A percentile compares a stretch with the other conserved stretches of the same genome.
Evolutionary conservation across 148 eudicot genomes (phyloP).

Genomic region (Camellia sinensis): DNA sequence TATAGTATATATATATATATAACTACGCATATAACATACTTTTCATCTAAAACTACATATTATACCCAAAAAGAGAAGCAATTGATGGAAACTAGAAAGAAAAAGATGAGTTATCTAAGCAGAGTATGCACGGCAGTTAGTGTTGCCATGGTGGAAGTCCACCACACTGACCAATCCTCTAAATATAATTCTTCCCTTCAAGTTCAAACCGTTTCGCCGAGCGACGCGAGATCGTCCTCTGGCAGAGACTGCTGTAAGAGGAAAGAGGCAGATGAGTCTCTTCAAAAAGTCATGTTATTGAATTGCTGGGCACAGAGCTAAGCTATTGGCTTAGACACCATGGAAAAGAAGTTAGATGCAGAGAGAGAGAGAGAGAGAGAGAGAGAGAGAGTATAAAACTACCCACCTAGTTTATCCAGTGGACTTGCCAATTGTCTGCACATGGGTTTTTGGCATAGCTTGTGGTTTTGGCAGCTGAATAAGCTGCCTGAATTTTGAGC

Average conservation of each 20-base stretch:
- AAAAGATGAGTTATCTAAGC: slow-evolving; percentile 5
- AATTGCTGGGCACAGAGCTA: slow-evolving; percentile 31
- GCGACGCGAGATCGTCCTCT: not conserved
- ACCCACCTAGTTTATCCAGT: too few species aligned
- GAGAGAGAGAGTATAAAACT: too few species aligned
- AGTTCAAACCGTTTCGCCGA: too few species aligned
- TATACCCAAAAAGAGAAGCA: too few species aligned
- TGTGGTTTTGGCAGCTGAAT: too few species aligned
- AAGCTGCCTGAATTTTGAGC: too few species aligned
- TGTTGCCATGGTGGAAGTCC: slow-evolving; percentile 5
- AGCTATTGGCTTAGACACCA: not conserved
- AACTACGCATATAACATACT: too few species aligned
- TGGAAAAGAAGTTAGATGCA: not conserved
- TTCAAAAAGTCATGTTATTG: slow-evolving; percentile 32
- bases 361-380: too few species aligned
- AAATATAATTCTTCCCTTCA: not conserved
- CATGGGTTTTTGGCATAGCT: too few species aligned
- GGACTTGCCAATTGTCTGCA: too few species aligned
- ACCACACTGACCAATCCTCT: not conserved
- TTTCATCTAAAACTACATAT: not conserved
- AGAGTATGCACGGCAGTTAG: not conserved
- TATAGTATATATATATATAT: not conserved
- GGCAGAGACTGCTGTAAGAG: not conserved
- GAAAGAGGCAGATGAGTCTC: slow-evolving; percentile 28
- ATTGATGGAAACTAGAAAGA: not conserved